Percentiles rank a stretch among this genome's conserved stretches.
These are phyloP conservation scores for Calocera cornea DNA, from an alignment of 768 basidiomycete genomes.

Conservation along the genomic window DNA sequence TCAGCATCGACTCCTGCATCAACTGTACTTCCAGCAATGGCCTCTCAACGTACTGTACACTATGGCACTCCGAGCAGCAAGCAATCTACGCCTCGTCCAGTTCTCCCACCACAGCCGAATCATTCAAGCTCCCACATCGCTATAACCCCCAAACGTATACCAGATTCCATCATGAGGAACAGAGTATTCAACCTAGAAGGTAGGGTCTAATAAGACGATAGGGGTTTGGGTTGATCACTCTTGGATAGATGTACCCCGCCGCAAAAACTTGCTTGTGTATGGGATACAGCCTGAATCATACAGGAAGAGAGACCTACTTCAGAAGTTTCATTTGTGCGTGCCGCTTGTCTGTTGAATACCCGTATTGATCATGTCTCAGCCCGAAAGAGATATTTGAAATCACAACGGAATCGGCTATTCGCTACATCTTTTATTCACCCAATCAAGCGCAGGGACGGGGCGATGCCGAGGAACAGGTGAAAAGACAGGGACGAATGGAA, in stretches of 20 bases:
- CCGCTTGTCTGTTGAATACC: too few species aligned
- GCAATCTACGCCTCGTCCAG: not conserved
- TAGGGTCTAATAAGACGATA: not conserved
- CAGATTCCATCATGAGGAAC: not conserved
- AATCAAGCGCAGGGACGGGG: not conserved
- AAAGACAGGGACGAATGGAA: not conserved
- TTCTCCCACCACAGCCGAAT: not conserved
- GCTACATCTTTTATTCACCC: too few species aligned
- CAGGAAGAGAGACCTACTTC: too few species aligned
- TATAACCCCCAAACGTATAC: not conserved
- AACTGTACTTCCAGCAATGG: not conserved
- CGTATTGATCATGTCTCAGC: too few species aligned
- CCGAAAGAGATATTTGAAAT: too few species aligned
- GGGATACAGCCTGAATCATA: not conserved
- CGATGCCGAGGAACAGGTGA: too few species aligned
- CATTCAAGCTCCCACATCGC: not conserved
- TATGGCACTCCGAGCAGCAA: not conserved
- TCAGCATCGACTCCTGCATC: not conserved
- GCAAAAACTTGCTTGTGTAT: not conserved
- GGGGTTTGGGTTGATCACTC: not conserved
- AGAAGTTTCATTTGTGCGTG: too few species aligned
- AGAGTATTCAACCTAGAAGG: conserved; percentile 1
- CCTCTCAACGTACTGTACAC: not conserved
- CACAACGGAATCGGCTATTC: too few species aligned
- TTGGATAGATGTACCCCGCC: not conserved